Evolutionary conservation across 2,329 filamentous ascomycete genomes (phyloP).

Genomic region (Aurifilum marmelostoma): DNA sequence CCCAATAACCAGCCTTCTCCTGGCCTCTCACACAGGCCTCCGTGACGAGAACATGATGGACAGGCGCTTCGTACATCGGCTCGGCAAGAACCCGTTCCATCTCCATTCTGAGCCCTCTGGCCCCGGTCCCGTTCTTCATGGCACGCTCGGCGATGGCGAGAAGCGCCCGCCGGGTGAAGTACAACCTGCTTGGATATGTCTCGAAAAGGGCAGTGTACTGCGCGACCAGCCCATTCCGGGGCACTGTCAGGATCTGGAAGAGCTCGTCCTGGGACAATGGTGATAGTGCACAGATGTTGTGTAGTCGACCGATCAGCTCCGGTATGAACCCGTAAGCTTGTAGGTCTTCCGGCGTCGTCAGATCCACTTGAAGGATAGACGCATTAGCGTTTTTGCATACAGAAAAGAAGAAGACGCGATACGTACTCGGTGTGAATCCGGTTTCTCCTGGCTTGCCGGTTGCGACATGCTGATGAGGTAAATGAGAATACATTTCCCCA

Average conservation of each 20-base stretch:
- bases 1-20: slow-evolving; percentile 65
- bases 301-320: slow-evolving; percentile 92
- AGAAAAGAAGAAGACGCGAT: background rate
- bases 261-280: slow-evolving; percentile 71
- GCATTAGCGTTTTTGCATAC: slow-evolving; percentile 13
- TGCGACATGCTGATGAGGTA: slow-evolving; percentile 55
- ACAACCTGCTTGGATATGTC: slow-evolving; percentile 75
- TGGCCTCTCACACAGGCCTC: slow-evolving; percentile 68
- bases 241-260: slow-evolving; percentile 88
- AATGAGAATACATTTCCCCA: slow-evolving; percentile 59
- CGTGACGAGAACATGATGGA: slow-evolving; percentile 74
- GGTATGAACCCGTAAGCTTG: slow-evolving; percentile 91
- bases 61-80: slow-evolving; percentile 80
- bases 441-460: slow-evolving; percentile 32
- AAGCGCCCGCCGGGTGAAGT: slow-evolving; percentile 82
- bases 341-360: slow-evolving; percentile 74
- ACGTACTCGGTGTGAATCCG: slow-evolving; percentile 49
- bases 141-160: slow-evolving; percentile 76
- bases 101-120: slow-evolving; percentile 76
- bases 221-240: slow-evolving; percentile 81
- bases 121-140: slow-evolving; percentile 68
- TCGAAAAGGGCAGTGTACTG: slow-evolving; percentile 91
- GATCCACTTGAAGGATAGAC: slow-evolving; percentile 54
- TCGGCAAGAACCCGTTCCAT: slow-evolving; percentile 79
- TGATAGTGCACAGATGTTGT: slow-evolving; percentile 84